Base-by-base conservation (phyloP, 345 rosid genomes). In the Eutrema heterophyllum region DNA sequence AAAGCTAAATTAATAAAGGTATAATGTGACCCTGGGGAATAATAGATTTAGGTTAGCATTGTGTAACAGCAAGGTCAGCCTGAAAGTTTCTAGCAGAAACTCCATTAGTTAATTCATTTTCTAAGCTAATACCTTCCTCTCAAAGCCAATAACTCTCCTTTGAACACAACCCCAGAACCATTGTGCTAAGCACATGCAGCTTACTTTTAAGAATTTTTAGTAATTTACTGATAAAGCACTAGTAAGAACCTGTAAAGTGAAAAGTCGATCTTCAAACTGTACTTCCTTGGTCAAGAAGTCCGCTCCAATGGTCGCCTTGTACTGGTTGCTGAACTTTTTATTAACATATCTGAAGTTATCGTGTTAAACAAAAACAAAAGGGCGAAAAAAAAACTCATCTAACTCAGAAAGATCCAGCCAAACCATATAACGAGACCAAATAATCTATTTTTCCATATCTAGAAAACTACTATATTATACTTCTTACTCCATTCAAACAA, bases 241-340 rank as follows among this genome's bases (percentile, higher is more conserved):
- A 55, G 68, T 16, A 45, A 24, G 49, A 51, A 94, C 98, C 97
- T 92, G 98, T 79, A 92, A 86, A 41, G 97, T 92, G 84, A 94
- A 92, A 81, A 92, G 87, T 24, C 93, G 87, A 83, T 94, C 98
- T 76, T 94, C 97, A 57, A 89, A 83, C 75, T 89, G 90, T 11
- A 94, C 92, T 82, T 94, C 98, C 80, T 94, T 94, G 5, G 97
- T 89, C 82, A 94, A 85, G 73, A 94, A 94, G 81, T 94, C 98
- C 21, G 95, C 97, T 35, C 98, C 98, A 14, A 94, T 94, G 13
- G 97, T 91, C 0, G 98, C 97, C 74, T 94, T 94, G 78, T 94
- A 94, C 76, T 94, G 97, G 78, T 89, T 89, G 72, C 97, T 92
- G 78, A 92, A 94, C 83, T 88, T 94, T 78, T 86, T 85, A 81